These are phyloP conservation scores for Chlamydomonas schloesseri DNA, from an alignment of 139 green algal species.

Conservation along the genomic window DNA sequence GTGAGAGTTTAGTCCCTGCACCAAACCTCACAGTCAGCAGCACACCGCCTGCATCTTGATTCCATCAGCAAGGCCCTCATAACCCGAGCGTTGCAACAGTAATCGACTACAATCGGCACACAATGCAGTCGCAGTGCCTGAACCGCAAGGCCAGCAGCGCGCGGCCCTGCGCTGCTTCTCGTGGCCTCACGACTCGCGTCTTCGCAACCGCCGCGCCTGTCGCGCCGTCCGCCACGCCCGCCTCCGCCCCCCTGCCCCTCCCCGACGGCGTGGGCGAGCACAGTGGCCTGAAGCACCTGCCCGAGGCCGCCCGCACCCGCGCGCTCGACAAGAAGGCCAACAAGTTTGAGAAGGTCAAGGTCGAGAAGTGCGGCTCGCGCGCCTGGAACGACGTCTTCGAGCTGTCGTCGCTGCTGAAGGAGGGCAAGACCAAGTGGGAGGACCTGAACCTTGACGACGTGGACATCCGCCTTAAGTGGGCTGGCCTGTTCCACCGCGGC, in stretches of 20 bases:
- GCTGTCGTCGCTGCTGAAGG: conserved; percentile 72
- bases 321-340: conserved; percentile 78
- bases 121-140: background rate
- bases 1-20: too few species aligned
- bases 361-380: conserved; percentile 81
- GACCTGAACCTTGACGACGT: conserved; percentile 94
- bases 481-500: conserved; percentile 95
- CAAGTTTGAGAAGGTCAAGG: conserved; percentile 89
- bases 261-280: background rate
- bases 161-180: background rate
- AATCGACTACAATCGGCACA: background rate
- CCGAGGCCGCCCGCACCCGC: conserved; percentile 66
- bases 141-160: background rate
- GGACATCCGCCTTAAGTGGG: conserved; percentile 97
- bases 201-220: background rate
- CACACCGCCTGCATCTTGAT: too few species aligned
- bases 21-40: too few species aligned
- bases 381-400: conserved; percentile 85
- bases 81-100: too few species aligned
- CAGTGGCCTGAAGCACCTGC: conserved; percentile 73
- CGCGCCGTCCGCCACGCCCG: background rate
- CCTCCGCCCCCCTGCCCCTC: too few species aligned
- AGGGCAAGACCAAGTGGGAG: conserved; percentile 81
- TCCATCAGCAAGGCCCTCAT: too few species aligned
- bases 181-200: background rate